A percentile compares a stretch with the other conserved stretches of the same genome.
Evolutionary conservation across 1,284 basidiomycete species (phyloP).

Genomic region (Takashimella koratensis): DNA sequence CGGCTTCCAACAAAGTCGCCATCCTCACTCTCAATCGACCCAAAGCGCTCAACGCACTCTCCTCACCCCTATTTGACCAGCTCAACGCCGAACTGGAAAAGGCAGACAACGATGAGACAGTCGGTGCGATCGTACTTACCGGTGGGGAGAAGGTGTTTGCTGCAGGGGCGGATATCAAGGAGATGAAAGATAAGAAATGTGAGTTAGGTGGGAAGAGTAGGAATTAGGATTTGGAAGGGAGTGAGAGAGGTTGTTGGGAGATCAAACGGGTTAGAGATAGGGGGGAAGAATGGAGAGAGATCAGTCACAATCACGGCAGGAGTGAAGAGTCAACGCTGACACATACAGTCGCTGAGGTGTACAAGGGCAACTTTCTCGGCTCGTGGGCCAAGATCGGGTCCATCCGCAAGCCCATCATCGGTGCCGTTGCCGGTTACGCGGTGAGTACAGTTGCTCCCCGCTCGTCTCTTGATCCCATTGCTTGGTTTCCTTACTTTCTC

Average conservation of each 20-base stretch:
- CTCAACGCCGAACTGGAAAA: constrained; percentile 71
- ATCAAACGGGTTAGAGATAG: no score
- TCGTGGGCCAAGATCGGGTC: constrained; percentile 76
- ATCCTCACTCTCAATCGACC: constrained; percentile 94
- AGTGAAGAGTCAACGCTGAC: no score
- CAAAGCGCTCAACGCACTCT: constrained; percentile 91
- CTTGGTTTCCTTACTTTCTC: constrained; percentile 28
- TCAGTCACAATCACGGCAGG: no score
- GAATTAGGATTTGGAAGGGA: neutral
- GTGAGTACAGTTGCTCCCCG: constrained; percentile 54
- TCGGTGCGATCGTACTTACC: constrained; percentile 87
- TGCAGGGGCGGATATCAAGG: constrained; percentile 60
- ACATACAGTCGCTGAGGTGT: constrained; percentile 85
- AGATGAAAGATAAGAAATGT: constrained; percentile 74
- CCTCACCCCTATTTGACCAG: constrained; percentile 70
- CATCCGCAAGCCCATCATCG: constrained; percentile 89
- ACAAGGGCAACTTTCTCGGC: constrained; percentile 82
- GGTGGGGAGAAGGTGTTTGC: constrained; percentile 93
- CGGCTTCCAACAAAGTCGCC: constrained; percentile 58
- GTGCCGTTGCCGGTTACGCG: constrained; percentile 92
- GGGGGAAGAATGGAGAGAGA: no score
- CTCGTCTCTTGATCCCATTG: neutral
- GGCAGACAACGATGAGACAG: constrained; percentile 66
- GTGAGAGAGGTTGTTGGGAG: neutral
- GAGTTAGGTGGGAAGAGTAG: no score